phyloP scores from a whole-genome alignment of 106 monocot genomes.

The Xerophyta viscosa region DNA sequence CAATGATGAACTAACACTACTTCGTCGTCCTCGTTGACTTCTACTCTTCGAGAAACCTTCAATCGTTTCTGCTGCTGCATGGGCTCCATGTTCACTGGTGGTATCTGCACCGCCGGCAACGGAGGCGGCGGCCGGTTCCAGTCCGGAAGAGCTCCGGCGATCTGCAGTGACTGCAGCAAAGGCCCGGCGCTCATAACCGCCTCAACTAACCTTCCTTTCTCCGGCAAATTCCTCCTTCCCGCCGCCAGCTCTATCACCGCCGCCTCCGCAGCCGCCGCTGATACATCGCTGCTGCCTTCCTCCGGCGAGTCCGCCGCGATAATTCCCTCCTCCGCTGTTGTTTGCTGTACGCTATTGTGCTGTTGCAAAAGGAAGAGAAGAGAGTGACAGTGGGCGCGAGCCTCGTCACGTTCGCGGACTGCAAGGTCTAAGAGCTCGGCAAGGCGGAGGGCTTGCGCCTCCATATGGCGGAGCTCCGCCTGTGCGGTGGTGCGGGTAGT shows the following conservation, averaged over 20 bases:
- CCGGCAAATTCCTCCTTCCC: constrained; percentile 26
- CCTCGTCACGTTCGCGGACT: constrained; percentile 51
- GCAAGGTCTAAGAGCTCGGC: constrained; percentile 31
- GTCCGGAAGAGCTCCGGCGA: constrained; percentile 40
- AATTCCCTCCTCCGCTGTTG: constrained; percentile 3
- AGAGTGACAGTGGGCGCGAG: constrained; percentile 4
- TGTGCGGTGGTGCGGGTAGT: constrained; percentile 37
- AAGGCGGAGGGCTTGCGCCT: constrained; percentile 35
- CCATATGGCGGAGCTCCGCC: constrained; percentile 38
- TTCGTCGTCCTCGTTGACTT: too few relatives aligned
- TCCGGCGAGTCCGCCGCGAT: neutral
- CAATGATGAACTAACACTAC: too few relatives aligned
- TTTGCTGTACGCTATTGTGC: neutral
- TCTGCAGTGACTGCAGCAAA: constrained; percentile 28
- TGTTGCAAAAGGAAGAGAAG: constrained; percentile 9
- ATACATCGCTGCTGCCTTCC: neutral
- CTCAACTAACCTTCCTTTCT: constrained; percentile 43
- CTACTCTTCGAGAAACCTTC: too few relatives aligned
- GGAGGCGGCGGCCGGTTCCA: constrained; percentile 42
- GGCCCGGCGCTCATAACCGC: constrained; percentile 43
- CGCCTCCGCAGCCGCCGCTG: neutral
- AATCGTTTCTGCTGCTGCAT: too few relatives aligned
- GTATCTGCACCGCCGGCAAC: constrained; percentile 28
- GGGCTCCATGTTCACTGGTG: constrained; percentile 19
- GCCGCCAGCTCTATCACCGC: constrained; percentile 8